These are phyloP conservation scores for Jamesozyma jinghongensis DNA, from an alignment of 805 yeast genomes.

Conservation along the genomic window DNA sequence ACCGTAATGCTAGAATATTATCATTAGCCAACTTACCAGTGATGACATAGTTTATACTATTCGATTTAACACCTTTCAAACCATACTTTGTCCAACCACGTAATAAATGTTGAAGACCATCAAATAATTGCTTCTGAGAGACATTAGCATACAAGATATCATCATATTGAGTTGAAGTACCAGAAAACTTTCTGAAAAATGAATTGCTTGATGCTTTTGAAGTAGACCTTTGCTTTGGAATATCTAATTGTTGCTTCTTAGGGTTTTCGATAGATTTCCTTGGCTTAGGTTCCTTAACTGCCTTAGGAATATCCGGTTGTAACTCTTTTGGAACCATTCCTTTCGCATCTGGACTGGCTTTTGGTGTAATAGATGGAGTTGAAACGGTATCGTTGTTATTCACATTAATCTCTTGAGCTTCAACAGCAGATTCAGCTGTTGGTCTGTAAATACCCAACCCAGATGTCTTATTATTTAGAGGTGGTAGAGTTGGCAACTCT, in stretches of 20 bases:
- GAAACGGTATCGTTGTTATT: neutral
- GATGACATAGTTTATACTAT: constrained; percentile 36
- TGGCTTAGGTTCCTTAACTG: neutral
- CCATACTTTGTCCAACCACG: constrained; percentile 67
- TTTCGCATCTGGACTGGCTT: neutral
- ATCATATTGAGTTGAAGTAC: constrained; percentile 6
- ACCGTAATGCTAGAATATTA: constrained; percentile 53
- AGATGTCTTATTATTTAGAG: constrained; percentile 15
- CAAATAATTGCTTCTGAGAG: constrained; percentile 45
- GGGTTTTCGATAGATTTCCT: neutral
- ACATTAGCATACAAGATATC: constrained; percentile 24
- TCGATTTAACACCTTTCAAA: constrained; percentile 43
- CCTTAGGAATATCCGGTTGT: neutral
- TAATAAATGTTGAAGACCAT: constrained; percentile 54
- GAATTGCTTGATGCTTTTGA: constrained; percentile 10
- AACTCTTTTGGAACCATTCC: neutral
- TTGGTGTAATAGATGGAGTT: neutral
- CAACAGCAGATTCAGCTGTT: constrained; percentile 4
- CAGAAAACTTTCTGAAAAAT: constrained; percentile 31
- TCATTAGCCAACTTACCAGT: constrained; percentile 55
- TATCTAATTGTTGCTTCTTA: constrained; percentile 6
- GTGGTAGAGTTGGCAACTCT: constrained; percentile 27
- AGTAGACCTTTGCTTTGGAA: constrained; percentile 9
- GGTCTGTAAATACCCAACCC: constrained; percentile 27
- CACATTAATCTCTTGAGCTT: neutral